Evolutionary conservation across 2,329 filamentous ascomycete species (phyloP).

Genomic region (Ceratocystis papillata): DNA sequence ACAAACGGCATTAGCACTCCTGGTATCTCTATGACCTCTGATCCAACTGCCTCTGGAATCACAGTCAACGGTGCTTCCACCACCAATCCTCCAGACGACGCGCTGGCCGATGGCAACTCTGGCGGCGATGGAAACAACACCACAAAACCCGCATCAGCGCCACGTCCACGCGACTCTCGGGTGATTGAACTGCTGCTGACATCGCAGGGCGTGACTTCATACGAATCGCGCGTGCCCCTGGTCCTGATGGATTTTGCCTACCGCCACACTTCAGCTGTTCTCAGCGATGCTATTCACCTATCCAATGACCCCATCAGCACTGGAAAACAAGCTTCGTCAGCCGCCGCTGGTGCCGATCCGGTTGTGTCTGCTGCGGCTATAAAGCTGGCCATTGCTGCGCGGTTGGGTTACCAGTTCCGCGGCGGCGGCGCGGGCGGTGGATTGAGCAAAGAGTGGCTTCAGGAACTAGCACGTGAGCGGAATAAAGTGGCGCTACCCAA

Average conservation of each 20-base stretch:
- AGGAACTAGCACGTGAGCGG: slow-evolving; percentile 60
- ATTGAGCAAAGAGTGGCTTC: slow-evolving; percentile 62
- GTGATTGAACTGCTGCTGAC: slow-evolving; percentile 70
- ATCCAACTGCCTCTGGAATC: slow-evolving; percentile 16
- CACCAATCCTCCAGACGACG: slow-evolving; percentile 1
- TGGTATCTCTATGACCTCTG: slow-evolving; percentile 29
- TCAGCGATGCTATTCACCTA: slow-evolving; percentile 60
- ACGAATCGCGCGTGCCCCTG: slow-evolving; percentile 71
- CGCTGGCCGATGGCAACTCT: background rate
- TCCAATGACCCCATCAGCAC: slow-evolving; percentile 56
- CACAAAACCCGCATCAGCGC: slow-evolving; percentile 35
- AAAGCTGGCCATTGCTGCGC: slow-evolving; percentile 58
- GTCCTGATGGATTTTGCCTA: slow-evolving; percentile 81
- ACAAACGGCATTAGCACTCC: slow-evolving; percentile 43
- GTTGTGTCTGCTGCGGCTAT: slow-evolving; percentile 56
- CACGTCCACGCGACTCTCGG: slow-evolving; percentile 65
- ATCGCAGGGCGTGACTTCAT: slow-evolving; percentile 65
- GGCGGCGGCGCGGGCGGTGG: slow-evolving; percentile 43
- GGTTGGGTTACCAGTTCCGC: slow-evolving; percentile 59
- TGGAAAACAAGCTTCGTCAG: slow-evolving; percentile 40
- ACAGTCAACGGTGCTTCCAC: slow-evolving; percentile 26
- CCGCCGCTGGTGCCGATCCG: slow-evolving; percentile 40
- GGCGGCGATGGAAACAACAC: slow-evolving; percentile 25
- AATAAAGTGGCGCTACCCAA: slow-evolving; percentile 57
- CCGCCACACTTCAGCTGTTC: slow-evolving; percentile 62